Conservation (phyloP, 1,284 basidiomycete genomes). For the Rhizoctonia solani region DNA sequence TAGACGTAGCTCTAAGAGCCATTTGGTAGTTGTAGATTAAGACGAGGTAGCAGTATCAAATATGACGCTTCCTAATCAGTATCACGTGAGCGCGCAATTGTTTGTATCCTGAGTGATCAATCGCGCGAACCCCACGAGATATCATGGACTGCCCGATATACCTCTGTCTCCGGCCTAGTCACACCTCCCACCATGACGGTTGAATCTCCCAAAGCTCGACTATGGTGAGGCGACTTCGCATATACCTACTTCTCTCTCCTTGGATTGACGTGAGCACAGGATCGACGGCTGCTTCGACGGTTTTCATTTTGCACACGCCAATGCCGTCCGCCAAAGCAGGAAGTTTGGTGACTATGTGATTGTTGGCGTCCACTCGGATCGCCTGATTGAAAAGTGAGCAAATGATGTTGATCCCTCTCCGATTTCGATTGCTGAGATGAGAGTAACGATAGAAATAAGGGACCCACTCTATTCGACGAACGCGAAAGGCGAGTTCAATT, state of each 20-base stretch:
- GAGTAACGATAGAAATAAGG: conserved; percentile 38
- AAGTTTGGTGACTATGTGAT: conserved; percentile 36
- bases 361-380: conserved; percentile 40
- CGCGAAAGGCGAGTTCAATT: conserved; percentile 37
- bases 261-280: conserved; percentile 8
- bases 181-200: conserved; percentile 3
- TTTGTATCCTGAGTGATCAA: background rate
- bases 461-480: conserved; percentile 40
- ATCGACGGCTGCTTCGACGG: conserved; percentile 40
- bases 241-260: background rate
- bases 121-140: conserved; percentile 17
- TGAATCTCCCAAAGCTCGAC: conserved; percentile 25
- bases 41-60: background rate
- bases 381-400: conserved; percentile 39
- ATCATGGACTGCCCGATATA: conserved; percentile 29
- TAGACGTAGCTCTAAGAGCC: background rate
- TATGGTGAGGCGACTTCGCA: conserved; percentile 15
- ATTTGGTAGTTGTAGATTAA: background rate
- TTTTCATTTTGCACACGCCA: conserved; percentile 40
- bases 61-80: background rate
- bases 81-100: conserved; percentile 5
- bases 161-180: background rate
- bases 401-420: background rate
- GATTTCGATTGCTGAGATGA: background rate
- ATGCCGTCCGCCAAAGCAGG: conserved; percentile 37